Evolutionary conservation across 306 rosid genomes (phyloP).

Genomic region (Macrotyloma uniflorum): DNA sequence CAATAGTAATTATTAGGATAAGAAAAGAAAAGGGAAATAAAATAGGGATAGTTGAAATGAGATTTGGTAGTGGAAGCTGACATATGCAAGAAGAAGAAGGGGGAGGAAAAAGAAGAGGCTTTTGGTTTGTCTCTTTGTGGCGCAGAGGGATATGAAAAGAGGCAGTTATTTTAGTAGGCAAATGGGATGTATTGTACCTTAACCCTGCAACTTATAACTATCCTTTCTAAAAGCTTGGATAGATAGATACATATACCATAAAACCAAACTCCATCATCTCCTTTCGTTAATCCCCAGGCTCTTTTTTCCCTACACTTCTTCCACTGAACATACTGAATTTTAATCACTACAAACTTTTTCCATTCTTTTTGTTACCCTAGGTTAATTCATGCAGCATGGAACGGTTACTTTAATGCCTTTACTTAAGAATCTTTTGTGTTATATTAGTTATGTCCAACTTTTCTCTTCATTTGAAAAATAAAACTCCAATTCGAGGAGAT

Average conservation of each 20-base stretch:
- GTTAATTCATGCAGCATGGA: conserved; percentile 4
- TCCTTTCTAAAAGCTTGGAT: conserved; percentile 81
- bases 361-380: conserved; percentile 39
- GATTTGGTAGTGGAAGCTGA: conserved; percentile 74
- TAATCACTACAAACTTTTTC: conserved; percentile 43
- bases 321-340: conserved; percentile 49
- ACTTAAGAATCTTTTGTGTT: not conserved
- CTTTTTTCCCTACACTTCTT: conserved; percentile 37
- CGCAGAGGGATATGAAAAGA: conserved; percentile 51
- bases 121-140: conserved; percentile 71
- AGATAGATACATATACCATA: conserved; percentile 49
- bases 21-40: conserved; percentile 57
- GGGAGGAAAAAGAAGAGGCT: conserved; percentile 55
- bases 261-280: conserved; percentile 48
- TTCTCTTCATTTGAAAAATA: not conserved
- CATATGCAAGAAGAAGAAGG: conserved; percentile 49
- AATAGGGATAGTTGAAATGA: conserved; percentile 47
- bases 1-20: conserved; percentile 51
- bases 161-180: conserved; percentile 64
- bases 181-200: conserved; percentile 73
- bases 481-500: not conserved
- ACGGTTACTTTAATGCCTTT: conserved; percentile 16
- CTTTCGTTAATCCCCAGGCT: conserved; percentile 84
- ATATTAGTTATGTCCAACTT: not conserved
- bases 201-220: conserved; percentile 67